A percentile compares a stretch with the other conserved stretches of the same genome.
These are phyloP conservation scores for Rhodofomes roseus DNA, from an alignment of 1,284 basidiomycete species.

Conservation along the genomic window DNA sequence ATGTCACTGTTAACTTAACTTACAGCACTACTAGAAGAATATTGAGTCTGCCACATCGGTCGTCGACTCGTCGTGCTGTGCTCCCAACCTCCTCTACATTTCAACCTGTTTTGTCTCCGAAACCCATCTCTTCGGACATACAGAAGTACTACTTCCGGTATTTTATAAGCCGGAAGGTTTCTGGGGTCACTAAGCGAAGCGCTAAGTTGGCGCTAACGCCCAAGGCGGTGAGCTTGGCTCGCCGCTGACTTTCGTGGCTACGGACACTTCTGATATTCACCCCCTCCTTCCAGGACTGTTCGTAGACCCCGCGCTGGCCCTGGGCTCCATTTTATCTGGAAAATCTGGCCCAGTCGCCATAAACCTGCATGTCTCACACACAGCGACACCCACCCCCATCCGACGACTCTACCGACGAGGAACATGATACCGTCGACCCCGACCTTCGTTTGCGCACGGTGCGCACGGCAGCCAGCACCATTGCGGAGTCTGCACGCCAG, in stretches of 20 bases:
- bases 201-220: background rate
- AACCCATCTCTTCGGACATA: background rate
- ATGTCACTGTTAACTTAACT: too few relatives aligned
- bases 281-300: background rate
- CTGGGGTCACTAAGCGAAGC: background rate
- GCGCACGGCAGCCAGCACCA: constrained; percentile 83
- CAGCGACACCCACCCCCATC: constrained; percentile 17
- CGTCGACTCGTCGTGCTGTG: too few relatives aligned
- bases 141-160: background rate
- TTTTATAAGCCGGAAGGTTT: background rate
- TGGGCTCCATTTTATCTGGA: constrained; percentile 3
- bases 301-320: constrained; percentile 5
- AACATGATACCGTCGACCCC: constrained; percentile 71
- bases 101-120: too few relatives aligned
- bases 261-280: background rate
- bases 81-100: background rate
- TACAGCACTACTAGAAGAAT: too few relatives aligned
- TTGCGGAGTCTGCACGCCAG: constrained; percentile 79
- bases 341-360: constrained; percentile 2
- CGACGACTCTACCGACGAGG: constrained; percentile 49
- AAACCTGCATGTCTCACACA: constrained; percentile 23
- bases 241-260: background rate
- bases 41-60: too few relatives aligned
- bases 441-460: constrained; percentile 84
- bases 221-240: constrained; percentile 3